phyloP scores from a whole-genome alignment of 352 stramenopile genomes.

The Globisporangium paddicum region DNA sequence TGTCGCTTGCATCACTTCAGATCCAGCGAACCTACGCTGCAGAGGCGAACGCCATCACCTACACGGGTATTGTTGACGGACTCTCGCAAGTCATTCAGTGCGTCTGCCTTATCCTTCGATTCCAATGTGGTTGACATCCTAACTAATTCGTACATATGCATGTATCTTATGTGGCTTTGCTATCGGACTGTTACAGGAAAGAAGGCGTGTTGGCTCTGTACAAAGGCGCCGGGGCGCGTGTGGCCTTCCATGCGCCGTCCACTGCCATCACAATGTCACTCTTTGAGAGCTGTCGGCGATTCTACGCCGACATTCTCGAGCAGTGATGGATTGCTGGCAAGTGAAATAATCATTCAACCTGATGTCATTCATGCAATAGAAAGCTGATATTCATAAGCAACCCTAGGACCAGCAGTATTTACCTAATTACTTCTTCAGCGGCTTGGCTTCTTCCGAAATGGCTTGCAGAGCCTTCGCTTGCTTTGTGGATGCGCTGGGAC shows the following conservation, averaged over 20 bases:
- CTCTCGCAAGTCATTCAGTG: conserved; percentile 75
- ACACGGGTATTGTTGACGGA: conserved; percentile 83
- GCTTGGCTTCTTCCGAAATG: background rate
- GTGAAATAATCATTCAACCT: background rate
- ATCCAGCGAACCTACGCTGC: conserved; percentile 44
- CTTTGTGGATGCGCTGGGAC: background rate
- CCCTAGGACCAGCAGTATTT: background rate
- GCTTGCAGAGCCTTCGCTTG: background rate
- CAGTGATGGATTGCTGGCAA: conserved; percentile 10
- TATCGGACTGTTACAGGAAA: conserved; percentile 29
- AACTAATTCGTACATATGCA: background rate
- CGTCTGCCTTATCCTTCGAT: conserved; percentile 13
- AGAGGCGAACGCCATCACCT: conserved; percentile 26
- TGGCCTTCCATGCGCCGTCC: conserved; percentile 94
- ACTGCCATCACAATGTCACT: conserved; percentile 97
- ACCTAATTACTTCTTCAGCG: background rate
- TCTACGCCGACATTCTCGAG: conserved; percentile 47
- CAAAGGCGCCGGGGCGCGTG: conserved; percentile 91
- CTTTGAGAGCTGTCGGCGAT: conserved; percentile 89
- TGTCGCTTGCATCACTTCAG: conserved; percentile 18
- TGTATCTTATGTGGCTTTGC: background rate
- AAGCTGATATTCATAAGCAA: background rate
- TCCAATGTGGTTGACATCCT: background rate
- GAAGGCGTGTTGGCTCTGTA: conserved; percentile 92
- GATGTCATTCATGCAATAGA: background rate